These are phyloP conservation scores for Aspergillus brunneoviolaceus DNA, from an alignment of 2,329 filamentous ascomycete genomes.

Conservation along the genomic window DNA sequence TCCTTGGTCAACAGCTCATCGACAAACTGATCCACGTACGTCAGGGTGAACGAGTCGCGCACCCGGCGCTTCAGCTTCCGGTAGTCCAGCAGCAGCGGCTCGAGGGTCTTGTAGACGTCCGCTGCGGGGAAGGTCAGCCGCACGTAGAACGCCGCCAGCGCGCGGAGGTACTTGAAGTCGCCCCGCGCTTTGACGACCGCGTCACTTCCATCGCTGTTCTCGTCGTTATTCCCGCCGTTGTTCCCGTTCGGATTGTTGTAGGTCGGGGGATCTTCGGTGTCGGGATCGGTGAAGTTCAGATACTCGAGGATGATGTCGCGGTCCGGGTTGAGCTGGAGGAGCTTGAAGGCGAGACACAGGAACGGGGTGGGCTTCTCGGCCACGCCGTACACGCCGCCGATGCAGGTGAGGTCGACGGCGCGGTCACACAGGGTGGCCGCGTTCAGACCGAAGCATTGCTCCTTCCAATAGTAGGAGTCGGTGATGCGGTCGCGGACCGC, in stretches of 20 bases:
- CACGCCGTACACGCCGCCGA: conserved; percentile 84
- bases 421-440: conserved; percentile 78
- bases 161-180: conserved; percentile 75
- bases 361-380: conserved; percentile 86
- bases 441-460: conserved; percentile 96
- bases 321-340: conserved; percentile 81
- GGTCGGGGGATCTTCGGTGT: conserved; percentile 30
- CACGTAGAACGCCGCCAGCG: conserved; percentile 90
- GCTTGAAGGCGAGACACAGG: conserved; percentile 89
- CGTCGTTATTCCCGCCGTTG: conserved; percentile 20
- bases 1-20: conserved; percentile 89
- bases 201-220: conserved; percentile 25
- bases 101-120: conserved; percentile 75
- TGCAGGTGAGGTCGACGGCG: conserved; percentile 76
- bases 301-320: conserved; percentile 79
- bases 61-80: conserved; percentile 79
- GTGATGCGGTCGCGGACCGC: conserved; percentile 93
- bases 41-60: conserved; percentile 71
- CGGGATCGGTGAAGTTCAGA: conserved; percentile 73
- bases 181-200: conserved; percentile 37
- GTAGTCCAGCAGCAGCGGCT: conserved; percentile 78
- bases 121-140: conserved; percentile 78
- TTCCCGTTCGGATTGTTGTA: conserved; percentile 29
- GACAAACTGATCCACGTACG: conserved; percentile 86
- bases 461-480: conserved; percentile 96